Evolutionary conservation across 179 eudicot genomes (phyloP), one percentile per base, ranked within the genome.

Genomic region (Silene noctiflora): DNA sequence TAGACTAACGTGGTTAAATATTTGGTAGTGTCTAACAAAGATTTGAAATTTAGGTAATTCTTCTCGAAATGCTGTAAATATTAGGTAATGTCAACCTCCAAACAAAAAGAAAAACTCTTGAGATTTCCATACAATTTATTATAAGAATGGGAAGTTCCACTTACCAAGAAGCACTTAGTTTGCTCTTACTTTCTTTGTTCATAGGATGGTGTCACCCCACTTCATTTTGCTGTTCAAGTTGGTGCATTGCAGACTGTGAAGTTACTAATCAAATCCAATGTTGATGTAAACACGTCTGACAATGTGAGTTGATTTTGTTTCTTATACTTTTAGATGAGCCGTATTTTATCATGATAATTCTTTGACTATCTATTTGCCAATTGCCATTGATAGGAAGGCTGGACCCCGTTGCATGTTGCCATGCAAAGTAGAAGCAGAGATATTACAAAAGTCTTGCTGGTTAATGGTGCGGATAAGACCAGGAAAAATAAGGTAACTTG

Each of bases 391-490:
- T 88, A 93, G 98, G 98, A 91, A 83, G 97, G 96, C 55, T 93
- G 99, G 99, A 91, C 97, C 48, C 97, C 98, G 8, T 83, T 95
- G 79, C 99, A 95, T 78, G 82, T 95, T 71, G 98, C 99, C 62
- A 83, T 93, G 85, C 99, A 95, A 84, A 87, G 82, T 69, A 88
- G 98, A 88, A 91, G 86, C 83, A 86, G 97, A 88, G 89, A 91
- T 79, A 87, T 93, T 51, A 85, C 88, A 60, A 96, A 96, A 86
- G 74, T 93, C 69, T 80, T 96, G 83, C 75, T 96, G 75, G 77
- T 93, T 79, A 86, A 89, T 79, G 96, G 98, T 73, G 99, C 99
- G 27, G 99, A 95, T 80, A 83, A 75, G 61, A 81, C 74, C 48
- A 93, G 95, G 80, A 91, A 85, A 85, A 95, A 86, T 75, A 84